phyloP scores from a whole-genome alignment of 2,329 filamentous ascomycete species.

The Fusarium subtropicale region DNA sequence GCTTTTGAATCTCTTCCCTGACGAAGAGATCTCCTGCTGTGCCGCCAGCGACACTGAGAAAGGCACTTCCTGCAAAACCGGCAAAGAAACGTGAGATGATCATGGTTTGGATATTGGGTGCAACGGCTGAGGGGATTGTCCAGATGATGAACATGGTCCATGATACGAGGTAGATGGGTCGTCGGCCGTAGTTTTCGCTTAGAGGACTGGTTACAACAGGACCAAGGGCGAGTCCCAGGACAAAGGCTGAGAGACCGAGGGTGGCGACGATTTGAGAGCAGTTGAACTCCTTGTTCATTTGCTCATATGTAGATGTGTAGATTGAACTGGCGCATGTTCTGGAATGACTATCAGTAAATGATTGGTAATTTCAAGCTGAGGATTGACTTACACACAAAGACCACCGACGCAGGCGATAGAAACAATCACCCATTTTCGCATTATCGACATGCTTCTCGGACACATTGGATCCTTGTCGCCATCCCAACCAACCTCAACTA shows the following conservation, averaged over 20 bases:
- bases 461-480: slow-evolving; percentile 29
- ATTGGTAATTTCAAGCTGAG: too few species aligned
- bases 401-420: slow-evolving; percentile 31
- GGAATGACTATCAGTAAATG: not conserved
- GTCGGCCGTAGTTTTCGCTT: slow-evolving; percentile 77
- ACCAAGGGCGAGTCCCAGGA: slow-evolving; percentile 66
- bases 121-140: slow-evolving; percentile 81
- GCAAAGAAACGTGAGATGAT: slow-evolving; percentile 79
- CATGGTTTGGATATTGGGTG: slow-evolving; percentile 79
- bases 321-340: slow-evolving; percentile 84
- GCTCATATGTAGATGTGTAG: slow-evolving; percentile 60
- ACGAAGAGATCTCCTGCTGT: slow-evolving; percentile 37
- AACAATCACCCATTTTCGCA: slow-evolving; percentile 34
- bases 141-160: slow-evolving; percentile 80
- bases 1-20: slow-evolving; percentile 30
- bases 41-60: slow-evolving; percentile 37
- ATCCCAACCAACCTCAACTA: slow-evolving; percentile 20
- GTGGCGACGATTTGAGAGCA: slow-evolving; percentile 20
- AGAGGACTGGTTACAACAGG: slow-evolving; percentile 69
- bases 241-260: slow-evolving; percentile 34
- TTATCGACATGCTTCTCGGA: slow-evolving; percentile 21
- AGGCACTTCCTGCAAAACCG: slow-evolving; percentile 69
- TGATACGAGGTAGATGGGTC: slow-evolving; percentile 79
- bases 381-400: slow-evolving; percentile 30
- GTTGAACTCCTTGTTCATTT: slow-evolving; percentile 36